Evolutionary conservation across 305 asterid genomes (phyloP).

Genomic region (Plantago coronopus): DNA sequence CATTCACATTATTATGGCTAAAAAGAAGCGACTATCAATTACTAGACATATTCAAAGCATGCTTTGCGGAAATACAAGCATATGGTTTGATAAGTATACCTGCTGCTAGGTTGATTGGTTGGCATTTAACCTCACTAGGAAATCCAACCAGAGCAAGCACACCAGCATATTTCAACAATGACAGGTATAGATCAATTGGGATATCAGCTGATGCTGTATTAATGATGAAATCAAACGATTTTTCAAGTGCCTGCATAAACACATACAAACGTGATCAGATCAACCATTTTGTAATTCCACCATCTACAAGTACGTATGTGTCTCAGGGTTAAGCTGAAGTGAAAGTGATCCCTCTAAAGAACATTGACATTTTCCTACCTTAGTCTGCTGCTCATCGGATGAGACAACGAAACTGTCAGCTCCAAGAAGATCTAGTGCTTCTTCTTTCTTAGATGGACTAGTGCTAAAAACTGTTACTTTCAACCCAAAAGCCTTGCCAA

Average conservation of each 20-base stretch:
- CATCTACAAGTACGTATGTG: neutral
- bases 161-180: slow-evolving; percentile 72
- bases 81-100: slow-evolving; percentile 35
- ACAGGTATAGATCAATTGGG: slow-evolving; percentile 60
- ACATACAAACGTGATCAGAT: neutral
- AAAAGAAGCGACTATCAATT: neutral
- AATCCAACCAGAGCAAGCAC: slow-evolving; percentile 72
- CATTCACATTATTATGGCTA: neutral
- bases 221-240: slow-evolving; percentile 73
- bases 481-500: slow-evolving; percentile 91
- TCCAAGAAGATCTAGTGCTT: slow-evolving; percentile 65
- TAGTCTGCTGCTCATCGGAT: slow-evolving; percentile 67
- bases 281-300: neutral
- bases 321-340: neutral
- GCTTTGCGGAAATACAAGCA: neutral
- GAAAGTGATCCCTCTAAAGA: no score
- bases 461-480: slow-evolving; percentile 88
- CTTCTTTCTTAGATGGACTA: slow-evolving; percentile 69
- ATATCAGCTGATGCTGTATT: slow-evolving; percentile 79
- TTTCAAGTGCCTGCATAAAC: slow-evolving; percentile 49
- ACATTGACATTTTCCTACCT: slow-evolving; percentile 29
- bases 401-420: slow-evolving; percentile 81
- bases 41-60: neutral
- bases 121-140: slow-evolving; percentile 76
- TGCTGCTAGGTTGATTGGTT: slow-evolving; percentile 40